Evolutionary conservation across 108 stramenopile genomes (phyloP).

Genomic region (Cyclostephanos invisitatus): DNA sequence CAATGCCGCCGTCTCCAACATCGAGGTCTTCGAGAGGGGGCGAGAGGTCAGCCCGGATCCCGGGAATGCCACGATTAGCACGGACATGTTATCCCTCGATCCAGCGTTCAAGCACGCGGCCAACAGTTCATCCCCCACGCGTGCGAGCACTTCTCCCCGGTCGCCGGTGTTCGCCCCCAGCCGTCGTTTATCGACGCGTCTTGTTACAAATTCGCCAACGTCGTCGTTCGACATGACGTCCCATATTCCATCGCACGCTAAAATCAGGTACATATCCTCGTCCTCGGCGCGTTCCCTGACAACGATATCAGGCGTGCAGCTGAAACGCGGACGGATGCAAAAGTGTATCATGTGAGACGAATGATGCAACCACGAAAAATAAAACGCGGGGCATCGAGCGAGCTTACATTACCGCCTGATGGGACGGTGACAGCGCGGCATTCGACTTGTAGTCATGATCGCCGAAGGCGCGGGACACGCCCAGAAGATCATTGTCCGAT

Average conservation of each 20-base stretch:
- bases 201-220: slow-evolving; percentile 69
- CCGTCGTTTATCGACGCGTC: slow-evolving; percentile 29
- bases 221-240: slow-evolving; percentile 86
- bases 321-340: too few relatives aligned
- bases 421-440: slow-evolving; percentile 52
- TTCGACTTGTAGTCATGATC: slow-evolving; percentile 94
- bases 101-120: slow-evolving; percentile 63
- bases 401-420: slow-evolving; percentile 87
- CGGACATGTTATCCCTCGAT: slow-evolving; percentile 89
- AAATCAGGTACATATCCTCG: slow-evolving; percentile 70
- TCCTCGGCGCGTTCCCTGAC: slow-evolving; percentile 55
- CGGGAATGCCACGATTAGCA: slow-evolving; percentile 71
- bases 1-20: neutral
- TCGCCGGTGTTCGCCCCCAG: slow-evolving; percentile 11
- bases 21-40: neutral
- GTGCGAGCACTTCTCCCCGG: slow-evolving; percentile 48
- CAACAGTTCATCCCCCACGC: slow-evolving; percentile 76
- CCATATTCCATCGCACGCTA: slow-evolving; percentile 94
- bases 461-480: slow-evolving; percentile 88
- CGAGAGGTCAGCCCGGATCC: slow-evolving; percentile 25
- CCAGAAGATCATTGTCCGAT: slow-evolving; percentile 57
- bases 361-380: too few relatives aligned
- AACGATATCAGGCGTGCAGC: slow-evolving; percentile 73
- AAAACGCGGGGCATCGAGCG: too few relatives aligned
- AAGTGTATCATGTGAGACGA: too few relatives aligned